Conservation (phyloP, 2,329 filamentous ascomycete genomes). For the Exophiala aquamarina region DNA sequence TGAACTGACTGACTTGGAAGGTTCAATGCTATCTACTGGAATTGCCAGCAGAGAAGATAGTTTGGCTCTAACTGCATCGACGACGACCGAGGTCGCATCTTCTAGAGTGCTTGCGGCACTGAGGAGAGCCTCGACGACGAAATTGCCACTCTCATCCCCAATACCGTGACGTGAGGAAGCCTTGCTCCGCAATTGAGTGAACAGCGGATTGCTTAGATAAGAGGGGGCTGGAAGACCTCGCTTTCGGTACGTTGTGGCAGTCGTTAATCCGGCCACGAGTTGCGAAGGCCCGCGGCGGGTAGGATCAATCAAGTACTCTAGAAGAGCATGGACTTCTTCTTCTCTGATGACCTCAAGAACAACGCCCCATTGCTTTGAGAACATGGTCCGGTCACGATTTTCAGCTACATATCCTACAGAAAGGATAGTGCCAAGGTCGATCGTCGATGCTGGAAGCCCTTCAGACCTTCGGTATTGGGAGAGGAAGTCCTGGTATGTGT, state of each 20-base stretch:
- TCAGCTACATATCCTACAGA: conserved; percentile 31
- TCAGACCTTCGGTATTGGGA: conserved; percentile 30
- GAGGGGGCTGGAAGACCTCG: neutral
- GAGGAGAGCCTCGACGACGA: conserved; percentile 13
- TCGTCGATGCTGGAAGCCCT: conserved; percentile 29
- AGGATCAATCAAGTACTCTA: no score
- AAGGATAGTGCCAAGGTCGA: conserved; percentile 34
- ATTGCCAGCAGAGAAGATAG: conserved; percentile 14
- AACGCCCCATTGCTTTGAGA: neutral
- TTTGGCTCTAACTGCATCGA: conserved; percentile 2
- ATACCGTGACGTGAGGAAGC: neutral
- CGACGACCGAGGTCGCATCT: conserved; percentile 6
- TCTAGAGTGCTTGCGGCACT: conserved; percentile 7
- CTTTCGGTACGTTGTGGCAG: neutral
- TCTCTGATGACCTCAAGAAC: conserved; percentile 7
- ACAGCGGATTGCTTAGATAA: neutral
- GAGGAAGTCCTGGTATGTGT: conserved; percentile 37
- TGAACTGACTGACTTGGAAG: conserved; percentile 19
- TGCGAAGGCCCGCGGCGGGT: conserved; percentile 5
- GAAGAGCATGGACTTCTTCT: conserved; percentile 10
- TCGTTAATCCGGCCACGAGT: conserved; percentile 2
- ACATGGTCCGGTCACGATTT: conserved; percentile 4
- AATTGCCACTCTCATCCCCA: conserved; percentile 12
- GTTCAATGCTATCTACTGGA: conserved; percentile 24
- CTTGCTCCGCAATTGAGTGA: neutral